Percentiles rank a stretch among this genome's conserved stretches.
These are phyloP conservation scores for Diplogelasinospora grovesii DNA, from an alignment of 495 filamentous ascomycete species.

Conservation along the genomic window DNA sequence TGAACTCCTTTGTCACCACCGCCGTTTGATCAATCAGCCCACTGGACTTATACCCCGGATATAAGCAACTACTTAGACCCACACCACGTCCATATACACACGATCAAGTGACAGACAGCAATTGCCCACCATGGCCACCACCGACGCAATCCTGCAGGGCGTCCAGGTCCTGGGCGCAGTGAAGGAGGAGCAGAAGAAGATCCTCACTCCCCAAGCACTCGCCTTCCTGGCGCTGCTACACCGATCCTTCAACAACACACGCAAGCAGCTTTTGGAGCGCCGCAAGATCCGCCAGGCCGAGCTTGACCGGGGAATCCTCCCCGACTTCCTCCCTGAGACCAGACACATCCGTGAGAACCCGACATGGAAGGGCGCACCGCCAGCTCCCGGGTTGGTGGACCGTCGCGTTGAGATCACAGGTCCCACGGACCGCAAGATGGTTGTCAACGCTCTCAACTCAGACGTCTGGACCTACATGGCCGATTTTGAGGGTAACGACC, in stretches of 20 bases:
- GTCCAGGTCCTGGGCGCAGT: conserved; percentile 77
- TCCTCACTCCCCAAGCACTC: conserved; percentile 84
- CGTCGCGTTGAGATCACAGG: conserved; percentile 98
- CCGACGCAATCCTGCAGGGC: conserved; percentile 75
- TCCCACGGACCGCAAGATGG: conserved; percentile 98
- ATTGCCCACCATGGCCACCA: conserved; percentile 51
- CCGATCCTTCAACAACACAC: conserved; percentile 84
- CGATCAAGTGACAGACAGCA: no score
- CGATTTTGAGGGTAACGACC: conserved; percentile 78
- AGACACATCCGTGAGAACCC: conserved; percentile 91
- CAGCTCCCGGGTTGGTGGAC: conserved; percentile 90
- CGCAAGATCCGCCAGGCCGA: conserved; percentile 84
- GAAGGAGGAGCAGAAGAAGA: conserved; percentile 73
- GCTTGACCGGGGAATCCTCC: conserved; percentile 85
- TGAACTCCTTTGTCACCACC: neutral
- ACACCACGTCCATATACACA: no score
- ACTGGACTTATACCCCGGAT: no score
- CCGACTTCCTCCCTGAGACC: conserved; percentile 94
- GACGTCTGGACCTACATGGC: conserved; percentile 99
- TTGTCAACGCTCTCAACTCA: conserved; percentile 95
- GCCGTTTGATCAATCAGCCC: no score
- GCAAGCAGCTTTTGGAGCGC: conserved; percentile 84
- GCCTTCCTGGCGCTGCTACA: conserved; percentile 93
- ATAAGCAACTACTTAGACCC: no score
- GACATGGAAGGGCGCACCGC: conserved; percentile 89